Evolutionary conservation across 129 eudicot genomes (phyloP).

Genomic region (Calendula officinalis): DNA sequence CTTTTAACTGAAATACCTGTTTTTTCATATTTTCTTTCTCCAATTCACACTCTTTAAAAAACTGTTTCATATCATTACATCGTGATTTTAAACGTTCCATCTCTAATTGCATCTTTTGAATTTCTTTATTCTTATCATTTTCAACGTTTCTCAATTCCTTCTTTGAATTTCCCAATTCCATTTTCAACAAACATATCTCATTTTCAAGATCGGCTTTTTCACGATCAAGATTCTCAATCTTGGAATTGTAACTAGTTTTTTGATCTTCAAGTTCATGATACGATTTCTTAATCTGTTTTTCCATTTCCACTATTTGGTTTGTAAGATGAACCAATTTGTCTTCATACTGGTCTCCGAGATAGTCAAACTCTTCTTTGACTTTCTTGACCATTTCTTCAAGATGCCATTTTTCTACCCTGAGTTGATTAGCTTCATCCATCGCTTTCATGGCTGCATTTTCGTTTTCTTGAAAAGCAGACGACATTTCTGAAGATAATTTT

Average conservation of each 20-base stretch:
- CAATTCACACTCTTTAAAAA: conserved; percentile 41
- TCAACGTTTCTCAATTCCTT: conserved; percentile 39
- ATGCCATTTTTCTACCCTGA: conserved; percentile 53
- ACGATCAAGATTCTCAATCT: conserved; percentile 43
- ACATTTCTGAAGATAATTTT: conserved; percentile 74
- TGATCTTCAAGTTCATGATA: conserved; percentile 43
- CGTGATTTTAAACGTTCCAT: conserved; percentile 53
- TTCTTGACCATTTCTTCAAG: conserved; percentile 59
- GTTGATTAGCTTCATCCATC: conserved; percentile 66
- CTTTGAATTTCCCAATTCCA: conserved; percentile 41
- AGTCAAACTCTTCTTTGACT: conserved; percentile 46
- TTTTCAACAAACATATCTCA: conserved; percentile 31
- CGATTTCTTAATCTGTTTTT: conserved; percentile 42
- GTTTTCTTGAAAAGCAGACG: conserved; percentile 74
- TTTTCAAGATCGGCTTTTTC: conserved; percentile 48
- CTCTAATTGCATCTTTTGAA: conserved; percentile 48
- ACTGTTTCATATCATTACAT: conserved; percentile 45
- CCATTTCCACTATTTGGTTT: conserved; percentile 46
- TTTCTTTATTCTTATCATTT: conserved; percentile 49
- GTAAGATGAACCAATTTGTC: conserved; percentile 47
- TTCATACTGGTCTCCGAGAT: conserved; percentile 44
- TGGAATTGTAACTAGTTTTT: conserved; percentile 33
- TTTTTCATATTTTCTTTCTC: conserved; percentile 65
- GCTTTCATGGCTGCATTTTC: conserved; percentile 78
- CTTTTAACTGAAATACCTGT: conserved; percentile 55